Conservation (phyloP, 129 eudicot genomes). For the Pseudognaphalium luteoalbum region DNA sequence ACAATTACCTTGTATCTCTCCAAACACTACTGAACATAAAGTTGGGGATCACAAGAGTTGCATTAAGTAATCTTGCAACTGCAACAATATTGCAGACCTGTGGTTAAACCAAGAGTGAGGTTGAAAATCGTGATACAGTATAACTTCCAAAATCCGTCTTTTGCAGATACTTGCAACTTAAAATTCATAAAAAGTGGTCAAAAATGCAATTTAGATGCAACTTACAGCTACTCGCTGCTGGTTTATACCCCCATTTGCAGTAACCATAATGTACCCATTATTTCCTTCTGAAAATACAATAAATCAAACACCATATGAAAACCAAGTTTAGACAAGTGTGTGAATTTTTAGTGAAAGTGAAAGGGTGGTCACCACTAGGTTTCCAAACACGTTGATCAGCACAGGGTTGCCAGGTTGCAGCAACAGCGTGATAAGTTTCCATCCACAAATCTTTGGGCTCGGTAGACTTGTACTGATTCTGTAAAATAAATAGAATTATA, state of each 20-base stretch:
- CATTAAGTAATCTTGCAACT: conserved; percentile 92
- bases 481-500: neutral
- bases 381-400: conserved; percentile 78
- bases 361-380: conserved; percentile 65
- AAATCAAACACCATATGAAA: conserved; percentile 8
- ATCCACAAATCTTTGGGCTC: conserved; percentile 96
- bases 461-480: conserved; percentile 60
- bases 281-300: conserved; percentile 61
- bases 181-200: neutral
- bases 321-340: conserved; percentile 18
- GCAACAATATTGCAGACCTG: conserved; percentile 99
- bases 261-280: conserved; percentile 85
- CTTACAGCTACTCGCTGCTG: conserved; percentile 99
- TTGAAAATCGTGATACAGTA: conserved; percentile 24
- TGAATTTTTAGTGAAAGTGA: conserved; percentile 21
- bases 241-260: conserved; percentile 96
- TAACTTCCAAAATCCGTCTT: neutral
- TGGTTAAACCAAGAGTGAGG: conserved; percentile 28
- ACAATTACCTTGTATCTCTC: conserved; percentile 76
- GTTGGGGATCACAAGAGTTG: conserved; percentile 88
- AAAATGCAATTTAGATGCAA: conserved; percentile 27
- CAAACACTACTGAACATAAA: conserved; percentile 94
- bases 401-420: conserved; percentile 86
- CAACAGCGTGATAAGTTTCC: conserved; percentile 73
- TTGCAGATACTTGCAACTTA: conserved; percentile 4